Percentiles rank a stretch among this genome's conserved stretches.
These are phyloP conservation scores for Croton laevigatus DNA, from an alignment of 441 rosid genomes.

Conservation along the genomic window DNA sequence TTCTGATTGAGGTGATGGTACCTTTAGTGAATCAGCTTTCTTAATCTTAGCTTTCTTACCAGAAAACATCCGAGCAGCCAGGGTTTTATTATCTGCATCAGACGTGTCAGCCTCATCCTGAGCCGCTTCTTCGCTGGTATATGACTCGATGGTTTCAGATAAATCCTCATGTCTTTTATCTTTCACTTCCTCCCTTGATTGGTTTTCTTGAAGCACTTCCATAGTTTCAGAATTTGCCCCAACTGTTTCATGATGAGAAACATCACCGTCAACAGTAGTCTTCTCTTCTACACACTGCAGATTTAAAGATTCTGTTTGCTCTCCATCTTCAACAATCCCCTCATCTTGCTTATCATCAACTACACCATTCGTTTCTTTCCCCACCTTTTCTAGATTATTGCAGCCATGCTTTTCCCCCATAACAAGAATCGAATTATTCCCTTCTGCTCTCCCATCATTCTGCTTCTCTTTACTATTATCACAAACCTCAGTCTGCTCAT, in stretches of 20 bases:
- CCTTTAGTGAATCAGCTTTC: neutral
- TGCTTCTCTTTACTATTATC: no score
- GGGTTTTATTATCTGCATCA: constrained; percentile 5
- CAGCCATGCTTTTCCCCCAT: neutral
- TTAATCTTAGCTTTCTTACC: neutral
- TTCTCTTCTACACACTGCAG: neutral
- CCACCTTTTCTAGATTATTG: neutral
- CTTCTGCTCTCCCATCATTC: no score
- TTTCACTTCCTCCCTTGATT: neutral
- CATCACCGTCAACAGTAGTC: neutral
- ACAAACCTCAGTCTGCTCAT: no score
- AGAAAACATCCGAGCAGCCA: neutral
- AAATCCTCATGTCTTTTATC: neutral
- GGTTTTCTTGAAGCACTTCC: neutral
- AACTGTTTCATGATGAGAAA: neutral
- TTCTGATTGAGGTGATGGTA: neutral
- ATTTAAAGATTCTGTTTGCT: neutral
- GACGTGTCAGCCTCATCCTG: neutral
- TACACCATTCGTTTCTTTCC: neutral
- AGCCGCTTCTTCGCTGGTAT: neutral
- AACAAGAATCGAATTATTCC: no score
- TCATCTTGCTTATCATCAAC: neutral
- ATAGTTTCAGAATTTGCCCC: neutral
- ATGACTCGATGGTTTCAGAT: neutral
- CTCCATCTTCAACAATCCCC: neutral